Evolutionary conservation across 1,284 basidiomycete species (phyloP), one percentile per base, ranked within the genome.

Genomic region (Leccinum pallidistipes): DNA sequence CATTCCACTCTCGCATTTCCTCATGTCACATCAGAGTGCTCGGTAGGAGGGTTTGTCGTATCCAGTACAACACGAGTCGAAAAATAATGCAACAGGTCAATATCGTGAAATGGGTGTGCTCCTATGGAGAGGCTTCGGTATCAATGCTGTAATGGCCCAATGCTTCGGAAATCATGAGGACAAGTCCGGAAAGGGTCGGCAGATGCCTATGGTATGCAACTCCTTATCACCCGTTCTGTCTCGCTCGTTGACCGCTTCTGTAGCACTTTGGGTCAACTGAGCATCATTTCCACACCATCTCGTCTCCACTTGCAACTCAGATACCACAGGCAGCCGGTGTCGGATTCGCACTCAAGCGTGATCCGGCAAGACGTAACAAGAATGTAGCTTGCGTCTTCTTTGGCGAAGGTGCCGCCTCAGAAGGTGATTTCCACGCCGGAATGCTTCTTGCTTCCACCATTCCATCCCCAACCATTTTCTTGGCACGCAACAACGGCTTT

Each of bases 321-420:
- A 95, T 98, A 65, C 96, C 95, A 0, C 95, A 97, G 77, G 96
- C 95, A 7, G 95, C 95, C 0, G 96, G 96, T 5, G 93, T 97
- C 5, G 95, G 86, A 0, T 97, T 92, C 72, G 94, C 95, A 1
- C 81, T 98, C 58, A 92, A 91, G 71, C 85, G 93, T 4, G 89
- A 90, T 63, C 90, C 92, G 0, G 79, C 78, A 43, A 83, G 94
- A 47, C 83, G 91, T 57, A 82, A 85, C 21, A 84, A 84, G 64
- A 90, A 89, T 65, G 90, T 95, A 54, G 94, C 95, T 0, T 91
- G 89, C 7, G 95, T 94, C 63, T 97, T 90, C 77, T 96, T 97
- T 69, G 96, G 95, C n/a, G 84, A 87, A 73, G 88, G 88, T 54
- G 87, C 87, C n/a, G 90, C 89, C 3, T 90, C 87, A 0, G 88